These are phyloP conservation scores for Boletus reticulatus DNA, from an alignment of 768 basidiomycete species.

Conservation along the genomic window DNA sequence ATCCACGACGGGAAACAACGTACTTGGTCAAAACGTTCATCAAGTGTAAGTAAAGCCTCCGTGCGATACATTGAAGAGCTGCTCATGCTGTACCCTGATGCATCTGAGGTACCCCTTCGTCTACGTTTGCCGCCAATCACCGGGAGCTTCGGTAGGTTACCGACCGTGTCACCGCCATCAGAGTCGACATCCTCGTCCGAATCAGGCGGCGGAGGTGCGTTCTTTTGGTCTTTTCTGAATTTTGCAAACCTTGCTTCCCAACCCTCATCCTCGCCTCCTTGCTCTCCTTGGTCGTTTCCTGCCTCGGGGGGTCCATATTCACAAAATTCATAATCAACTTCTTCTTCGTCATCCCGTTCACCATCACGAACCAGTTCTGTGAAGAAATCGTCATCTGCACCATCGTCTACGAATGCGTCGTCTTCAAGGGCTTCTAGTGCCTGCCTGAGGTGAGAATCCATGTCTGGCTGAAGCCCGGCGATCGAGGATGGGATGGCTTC, in stretches of 20 bases:
- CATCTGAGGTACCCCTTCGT: constrained; percentile 74
- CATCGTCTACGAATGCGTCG: constrained; percentile 87
- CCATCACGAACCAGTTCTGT: constrained; percentile 68
- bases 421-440: constrained; percentile 93
- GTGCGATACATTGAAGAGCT: constrained; percentile 95
- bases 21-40: constrained; percentile 94
- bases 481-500: constrained; percentile 80
- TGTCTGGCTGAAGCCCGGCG: constrained; percentile 88
- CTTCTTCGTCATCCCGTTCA: constrained; percentile 60
- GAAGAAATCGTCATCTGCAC: constrained; percentile 74
- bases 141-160: constrained; percentile 69
- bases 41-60: constrained; percentile 81
- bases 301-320: constrained; percentile 40
- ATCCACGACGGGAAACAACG: constrained; percentile 16
- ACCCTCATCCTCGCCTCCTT: constrained; percentile 32
- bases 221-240: constrained; percentile 61
- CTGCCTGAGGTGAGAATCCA: constrained; percentile 95
- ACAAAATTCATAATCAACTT: constrained; percentile 62
- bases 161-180: constrained; percentile 81
- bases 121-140: constrained; percentile 76
- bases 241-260: constrained; percentile 83
- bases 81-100: constrained; percentile 96
- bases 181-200: constrained; percentile 55
- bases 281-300: constrained; percentile 21
- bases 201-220: constrained; percentile 27